phyloP scores from a whole-genome alignment of 768 basidiomycete species.

The Holtermannia corniformis region DNA sequence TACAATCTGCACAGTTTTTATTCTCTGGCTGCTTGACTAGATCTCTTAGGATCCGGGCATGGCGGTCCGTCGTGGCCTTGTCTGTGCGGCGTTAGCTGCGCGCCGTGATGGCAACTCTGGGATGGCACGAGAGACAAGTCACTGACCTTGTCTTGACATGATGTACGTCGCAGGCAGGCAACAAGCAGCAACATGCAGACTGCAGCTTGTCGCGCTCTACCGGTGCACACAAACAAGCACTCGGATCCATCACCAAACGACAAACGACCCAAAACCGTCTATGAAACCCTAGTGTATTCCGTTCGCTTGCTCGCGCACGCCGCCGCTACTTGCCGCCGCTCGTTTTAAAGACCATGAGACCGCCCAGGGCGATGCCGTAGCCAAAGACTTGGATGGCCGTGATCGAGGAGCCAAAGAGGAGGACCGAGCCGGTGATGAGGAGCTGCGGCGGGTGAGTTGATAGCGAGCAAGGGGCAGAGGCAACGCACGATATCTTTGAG shows the following conservation, averaged over 20 bases:
- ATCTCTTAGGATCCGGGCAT: slow-evolving; percentile 69
- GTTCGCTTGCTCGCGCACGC: neutral
- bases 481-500: slow-evolving; percentile 56
- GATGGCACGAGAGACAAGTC: no score
- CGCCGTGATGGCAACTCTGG: no score
- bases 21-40: slow-evolving; percentile 83
- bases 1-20: slow-evolving; percentile 92
- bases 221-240: no score
- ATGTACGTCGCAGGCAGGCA: neutral
- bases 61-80: slow-evolving; percentile 72
- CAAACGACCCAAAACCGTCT: no score
- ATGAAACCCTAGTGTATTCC: neutral
- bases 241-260: no score
- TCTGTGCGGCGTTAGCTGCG: slow-evolving; percentile 44
- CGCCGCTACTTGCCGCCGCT: slow-evolving; percentile 33
- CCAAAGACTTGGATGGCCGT: slow-evolving; percentile 79
- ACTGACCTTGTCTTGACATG: neutral
- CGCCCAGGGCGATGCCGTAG: slow-evolving; percentile 66
- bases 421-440: slow-evolving; percentile 79
- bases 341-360: slow-evolving; percentile 77
- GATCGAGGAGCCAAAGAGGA: slow-evolving; percentile 70
- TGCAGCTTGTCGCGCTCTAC: no score
- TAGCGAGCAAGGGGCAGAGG: neutral
- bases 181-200: no score
- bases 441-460: slow-evolving; percentile 42